phyloP scores from a whole-genome alignment of 1,284 basidiomycete genomes.

The Sporisorium sorghi region DNA sequence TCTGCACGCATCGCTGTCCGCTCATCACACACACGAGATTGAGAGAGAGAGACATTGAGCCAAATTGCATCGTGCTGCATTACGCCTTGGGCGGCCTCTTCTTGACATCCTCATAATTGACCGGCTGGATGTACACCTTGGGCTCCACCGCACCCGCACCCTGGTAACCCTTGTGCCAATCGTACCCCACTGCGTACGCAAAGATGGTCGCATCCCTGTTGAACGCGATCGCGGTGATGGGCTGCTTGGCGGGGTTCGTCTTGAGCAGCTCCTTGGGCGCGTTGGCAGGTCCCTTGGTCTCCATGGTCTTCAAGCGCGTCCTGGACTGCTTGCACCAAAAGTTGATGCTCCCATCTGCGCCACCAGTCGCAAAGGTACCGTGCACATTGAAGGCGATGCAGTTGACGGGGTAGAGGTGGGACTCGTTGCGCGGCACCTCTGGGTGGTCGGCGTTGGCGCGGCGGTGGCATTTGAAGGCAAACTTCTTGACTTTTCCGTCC shows the following conservation, averaged over 20 bases:
- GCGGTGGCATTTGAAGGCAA: slow-evolving; percentile 96
- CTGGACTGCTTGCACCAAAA: slow-evolving; percentile 86
- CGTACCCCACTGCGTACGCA: slow-evolving; percentile 67
- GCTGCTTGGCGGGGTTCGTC: slow-evolving; percentile 61
- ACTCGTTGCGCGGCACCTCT: slow-evolving; percentile 57
- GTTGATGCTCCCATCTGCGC: slow-evolving; percentile 72
- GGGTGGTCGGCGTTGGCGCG: slow-evolving; percentile 77
- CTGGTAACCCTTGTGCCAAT: slow-evolving; percentile 68
- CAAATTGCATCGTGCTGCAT: neutral
- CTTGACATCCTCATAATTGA: slow-evolving; percentile 62
- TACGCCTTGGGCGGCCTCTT: slow-evolving; percentile 63
- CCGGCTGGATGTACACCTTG: slow-evolving; percentile 62
- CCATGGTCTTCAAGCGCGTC: slow-evolving; percentile 80
- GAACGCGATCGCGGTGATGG: slow-evolving; percentile 64
- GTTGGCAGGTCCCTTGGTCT: slow-evolving; percentile 60
- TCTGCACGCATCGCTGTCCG: too few relatives aligned
- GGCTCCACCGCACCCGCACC: slow-evolving; percentile 54
- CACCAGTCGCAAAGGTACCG: slow-evolving; percentile 93
- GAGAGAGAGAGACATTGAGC: too few relatives aligned
- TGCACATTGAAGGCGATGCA: slow-evolving; percentile 90
- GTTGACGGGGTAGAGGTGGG: slow-evolving; percentile 88
- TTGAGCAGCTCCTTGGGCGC: slow-evolving; percentile 62
- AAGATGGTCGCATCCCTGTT: slow-evolving; percentile 65
- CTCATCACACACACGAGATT: too few relatives aligned
- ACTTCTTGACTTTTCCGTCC: slow-evolving; percentile 74